phyloP scores from a whole-genome alignment of 768 basidiomycete genomes.

The Hericium rajendrae region DNA sequence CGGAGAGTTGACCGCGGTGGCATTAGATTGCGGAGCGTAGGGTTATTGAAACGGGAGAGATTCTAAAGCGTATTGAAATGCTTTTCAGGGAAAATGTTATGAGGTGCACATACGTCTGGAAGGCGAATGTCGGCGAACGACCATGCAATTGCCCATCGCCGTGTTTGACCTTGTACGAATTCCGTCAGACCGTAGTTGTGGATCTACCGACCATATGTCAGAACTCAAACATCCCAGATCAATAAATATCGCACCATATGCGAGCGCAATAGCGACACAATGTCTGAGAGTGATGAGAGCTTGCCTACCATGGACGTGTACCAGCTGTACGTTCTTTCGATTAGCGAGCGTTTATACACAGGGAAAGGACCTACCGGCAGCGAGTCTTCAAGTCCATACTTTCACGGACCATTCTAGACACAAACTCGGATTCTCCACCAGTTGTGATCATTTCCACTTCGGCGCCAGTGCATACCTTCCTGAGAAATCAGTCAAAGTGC shows the following conservation, averaged over 20 bases:
- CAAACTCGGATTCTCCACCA: slow-evolving; percentile 81
- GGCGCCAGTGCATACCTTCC: slow-evolving; percentile 72
- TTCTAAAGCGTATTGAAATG: slow-evolving; percentile 29
- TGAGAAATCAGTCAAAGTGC: slow-evolving; percentile 17
- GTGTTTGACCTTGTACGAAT: slow-evolving; percentile 78
- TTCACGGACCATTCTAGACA: slow-evolving; percentile 68
- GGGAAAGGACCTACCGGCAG: slow-evolving; percentile 40
- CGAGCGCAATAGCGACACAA: slow-evolving; percentile 47
- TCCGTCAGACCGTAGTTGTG: slow-evolving; percentile 81
- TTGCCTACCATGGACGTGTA: slow-evolving; percentile 92
- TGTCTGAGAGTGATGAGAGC: slow-evolving; percentile 54
- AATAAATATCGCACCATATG: slow-evolving; percentile 25
- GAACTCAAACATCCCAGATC: too few relatives aligned
- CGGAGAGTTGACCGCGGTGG: slow-evolving; percentile 49
- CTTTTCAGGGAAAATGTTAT: neutral
- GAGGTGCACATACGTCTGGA: slow-evolving; percentile 57
- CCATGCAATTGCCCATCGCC: slow-evolving; percentile 92
- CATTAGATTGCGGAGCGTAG: slow-evolving; percentile 40
- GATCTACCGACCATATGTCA: slow-evolving; percentile 37
- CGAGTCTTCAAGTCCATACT: slow-evolving; percentile 39
- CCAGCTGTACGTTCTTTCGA: slow-evolving; percentile 47
- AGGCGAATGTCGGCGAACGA: slow-evolving; percentile 55
- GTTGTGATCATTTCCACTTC: slow-evolving; percentile 81
- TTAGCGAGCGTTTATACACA: too few relatives aligned
- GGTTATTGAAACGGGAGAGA: slow-evolving; percentile 28